These are phyloP conservation scores for Solanum peruvianum DNA, from an alignment of 257 asterid species.

Conservation along the genomic window DNA sequence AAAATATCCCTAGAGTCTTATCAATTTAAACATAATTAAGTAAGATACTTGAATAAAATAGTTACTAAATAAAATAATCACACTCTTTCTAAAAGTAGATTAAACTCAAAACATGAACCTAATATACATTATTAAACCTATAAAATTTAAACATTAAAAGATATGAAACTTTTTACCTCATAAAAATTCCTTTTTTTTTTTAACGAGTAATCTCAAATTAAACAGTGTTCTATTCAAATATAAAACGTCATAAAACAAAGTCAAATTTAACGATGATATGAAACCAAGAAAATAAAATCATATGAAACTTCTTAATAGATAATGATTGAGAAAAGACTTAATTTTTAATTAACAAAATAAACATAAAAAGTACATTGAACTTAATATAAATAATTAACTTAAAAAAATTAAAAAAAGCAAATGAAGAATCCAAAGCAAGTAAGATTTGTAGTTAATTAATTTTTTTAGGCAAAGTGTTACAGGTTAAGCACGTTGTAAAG, in stretches of 20 bases:
- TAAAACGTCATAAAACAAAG: accelerated
- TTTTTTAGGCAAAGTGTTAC: not conserved
- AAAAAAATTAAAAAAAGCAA: not conserved
- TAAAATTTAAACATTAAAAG: not conserved
- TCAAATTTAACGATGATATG: not conserved
- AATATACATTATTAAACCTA: not conserved
- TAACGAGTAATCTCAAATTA: not conserved
- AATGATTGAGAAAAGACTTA: not conserved
- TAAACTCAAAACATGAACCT: not conserved
- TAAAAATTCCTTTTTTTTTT: accelerated
- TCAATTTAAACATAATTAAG: not conserved
- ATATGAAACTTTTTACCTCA: not conserved
- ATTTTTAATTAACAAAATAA: not conserved
- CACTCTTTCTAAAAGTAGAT: not conserved
- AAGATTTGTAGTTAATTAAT: not conserved
- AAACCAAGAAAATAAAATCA: not conserved
- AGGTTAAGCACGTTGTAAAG: not conserved
- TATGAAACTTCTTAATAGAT: not conserved
- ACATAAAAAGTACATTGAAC: not conserved
- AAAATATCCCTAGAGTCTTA: not conserved
- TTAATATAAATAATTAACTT: not conserved
- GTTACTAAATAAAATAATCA: not conserved
- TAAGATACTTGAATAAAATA: not conserved
- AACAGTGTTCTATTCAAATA: accelerated
- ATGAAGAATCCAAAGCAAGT: not conserved